Evolutionary conservation across 768 basidiomycete species (phyloP).

Genomic region (Mycena filopes): DNA sequence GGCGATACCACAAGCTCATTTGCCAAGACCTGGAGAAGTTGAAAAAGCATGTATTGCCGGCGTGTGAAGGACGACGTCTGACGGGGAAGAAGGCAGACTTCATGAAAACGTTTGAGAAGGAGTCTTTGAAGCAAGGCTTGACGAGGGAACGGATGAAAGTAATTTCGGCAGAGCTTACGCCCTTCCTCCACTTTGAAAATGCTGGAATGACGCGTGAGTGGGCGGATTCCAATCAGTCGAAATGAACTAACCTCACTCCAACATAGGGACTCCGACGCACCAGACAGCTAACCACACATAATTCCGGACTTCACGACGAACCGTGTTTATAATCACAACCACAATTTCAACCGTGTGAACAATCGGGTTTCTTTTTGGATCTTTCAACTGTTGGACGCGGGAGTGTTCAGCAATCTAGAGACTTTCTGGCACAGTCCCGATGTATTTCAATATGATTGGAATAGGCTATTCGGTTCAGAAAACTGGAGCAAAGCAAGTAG

Average conservation of each 20-base stretch:
- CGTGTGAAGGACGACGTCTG: too few species aligned
- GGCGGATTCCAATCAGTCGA: background rate
- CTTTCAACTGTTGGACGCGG: too few species aligned
- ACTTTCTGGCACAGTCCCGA: background rate
- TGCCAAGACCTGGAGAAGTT: conserved; percentile 19
- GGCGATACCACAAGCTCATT: conserved; percentile 19
- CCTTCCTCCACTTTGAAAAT: conserved; percentile 4
- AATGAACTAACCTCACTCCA: background rate
- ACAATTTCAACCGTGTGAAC: background rate
- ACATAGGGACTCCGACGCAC: conserved; percentile 1
- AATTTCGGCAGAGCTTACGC: background rate
- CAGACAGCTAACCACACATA: conserved; percentile 2
- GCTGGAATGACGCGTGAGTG: conserved; percentile 6
- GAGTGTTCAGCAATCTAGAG: too few species aligned
- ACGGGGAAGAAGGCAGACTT: background rate
- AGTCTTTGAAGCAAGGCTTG: conserved; percentile 7
- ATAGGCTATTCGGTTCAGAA: conserved; percentile 38
- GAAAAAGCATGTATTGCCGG: conserved; percentile 1
- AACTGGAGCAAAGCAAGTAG: conserved; percentile 43
- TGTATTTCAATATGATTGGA: background rate
- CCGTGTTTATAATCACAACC: background rate
- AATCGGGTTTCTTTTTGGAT: background rate
- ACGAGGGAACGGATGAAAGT: conserved; percentile 7
- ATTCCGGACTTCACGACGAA: too few species aligned
- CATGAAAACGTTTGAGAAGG: conserved; percentile 1